Evolutionary conservation across 805 yeast genomes (phyloP).

Genomic region (Ogataea paradorogensis): DNA sequence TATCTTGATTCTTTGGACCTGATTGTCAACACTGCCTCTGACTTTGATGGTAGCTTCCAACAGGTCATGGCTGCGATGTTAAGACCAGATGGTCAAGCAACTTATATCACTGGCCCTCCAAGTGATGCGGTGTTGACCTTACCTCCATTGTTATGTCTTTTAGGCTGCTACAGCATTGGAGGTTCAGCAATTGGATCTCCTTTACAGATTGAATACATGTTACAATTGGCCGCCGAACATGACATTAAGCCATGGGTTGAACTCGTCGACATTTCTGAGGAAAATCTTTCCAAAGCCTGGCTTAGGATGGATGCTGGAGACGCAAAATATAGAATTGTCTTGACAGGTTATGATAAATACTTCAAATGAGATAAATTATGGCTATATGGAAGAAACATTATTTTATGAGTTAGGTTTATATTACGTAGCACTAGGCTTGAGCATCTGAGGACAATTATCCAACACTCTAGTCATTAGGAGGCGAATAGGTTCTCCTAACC

Average conservation of each 20-base stretch:
- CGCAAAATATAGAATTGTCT: conserved; percentile 61
- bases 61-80: conserved; percentile 53
- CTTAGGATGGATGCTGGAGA: conserved; percentile 53
- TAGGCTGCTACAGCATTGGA: conserved; percentile 49
- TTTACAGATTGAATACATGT: conserved; percentile 62
- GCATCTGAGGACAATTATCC: too few relatives aligned
- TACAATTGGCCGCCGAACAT: conserved; percentile 59
- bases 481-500: too few relatives aligned
- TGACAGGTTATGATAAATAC: conserved; percentile 50
- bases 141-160: conserved; percentile 29
- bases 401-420: too few relatives aligned
- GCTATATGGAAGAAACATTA: too few relatives aligned
- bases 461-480: too few relatives aligned
- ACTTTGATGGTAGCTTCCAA: conserved; percentile 5
- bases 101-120: conserved; percentile 46
- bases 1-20: conserved; percentile 42
- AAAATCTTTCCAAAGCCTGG: conserved; percentile 53
- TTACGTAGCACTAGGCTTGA: too few relatives aligned
- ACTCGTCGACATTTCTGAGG: conserved; percentile 50
- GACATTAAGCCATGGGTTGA: conserved; percentile 63
- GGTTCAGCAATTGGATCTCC: conserved; percentile 62
- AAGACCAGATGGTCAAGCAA: conserved; percentile 56
- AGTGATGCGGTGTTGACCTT: conserved; percentile 19
- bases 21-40: conserved; percentile 32
- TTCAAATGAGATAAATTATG: conserved; percentile 9